Evolutionary conservation across 1,284 basidiomycete genomes (phyloP).

Genomic region (Ustilago cynodontis): DNA sequence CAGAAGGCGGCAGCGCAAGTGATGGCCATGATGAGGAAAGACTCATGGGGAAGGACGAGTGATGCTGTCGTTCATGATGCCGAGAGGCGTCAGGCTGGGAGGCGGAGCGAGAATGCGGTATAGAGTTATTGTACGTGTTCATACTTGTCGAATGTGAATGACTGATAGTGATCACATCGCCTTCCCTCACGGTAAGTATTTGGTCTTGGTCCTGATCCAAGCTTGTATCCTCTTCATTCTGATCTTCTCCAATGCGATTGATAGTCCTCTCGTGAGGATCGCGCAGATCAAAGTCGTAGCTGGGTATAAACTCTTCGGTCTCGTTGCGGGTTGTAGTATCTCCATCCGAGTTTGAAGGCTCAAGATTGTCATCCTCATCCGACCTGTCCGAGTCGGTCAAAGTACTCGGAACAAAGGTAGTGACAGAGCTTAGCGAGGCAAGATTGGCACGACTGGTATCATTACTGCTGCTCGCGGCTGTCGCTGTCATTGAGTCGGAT

Average conservation of each 20-base stretch:
- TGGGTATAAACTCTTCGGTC: conserved; percentile 10
- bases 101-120: conserved; percentile 16
- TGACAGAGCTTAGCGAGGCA: conserved; percentile 33
- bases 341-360: neutral
- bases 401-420: conserved; percentile 40
- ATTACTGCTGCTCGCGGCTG: conserved; percentile 7
- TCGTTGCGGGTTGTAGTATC: neutral
- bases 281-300: conserved; percentile 37
- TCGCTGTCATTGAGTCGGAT: conserved; percentile 13
- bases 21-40: conserved; percentile 36
- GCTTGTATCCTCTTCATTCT: conserved; percentile 2
- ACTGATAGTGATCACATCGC: conserved; percentile 35
- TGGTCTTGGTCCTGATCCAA: conserved; percentile 19
- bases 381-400: conserved; percentile 6
- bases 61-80: conserved; percentile 1
- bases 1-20: conserved; percentile 28
- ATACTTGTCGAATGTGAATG: conserved; percentile 38
- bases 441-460: conserved; percentile 6
- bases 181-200: conserved; percentile 20
- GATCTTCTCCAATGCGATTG: neutral
- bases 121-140: conserved; percentile 18
- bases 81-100: conserved; percentile 11
- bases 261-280: conserved; percentile 32
- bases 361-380: conserved; percentile 24
- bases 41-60: conserved; percentile 14